Percentiles rank a stretch among this genome's conserved stretches.
Evolutionary conservation across 495 filamentous ascomycete genomes (phyloP).

Genomic region (Platismatia glauca): DNA sequence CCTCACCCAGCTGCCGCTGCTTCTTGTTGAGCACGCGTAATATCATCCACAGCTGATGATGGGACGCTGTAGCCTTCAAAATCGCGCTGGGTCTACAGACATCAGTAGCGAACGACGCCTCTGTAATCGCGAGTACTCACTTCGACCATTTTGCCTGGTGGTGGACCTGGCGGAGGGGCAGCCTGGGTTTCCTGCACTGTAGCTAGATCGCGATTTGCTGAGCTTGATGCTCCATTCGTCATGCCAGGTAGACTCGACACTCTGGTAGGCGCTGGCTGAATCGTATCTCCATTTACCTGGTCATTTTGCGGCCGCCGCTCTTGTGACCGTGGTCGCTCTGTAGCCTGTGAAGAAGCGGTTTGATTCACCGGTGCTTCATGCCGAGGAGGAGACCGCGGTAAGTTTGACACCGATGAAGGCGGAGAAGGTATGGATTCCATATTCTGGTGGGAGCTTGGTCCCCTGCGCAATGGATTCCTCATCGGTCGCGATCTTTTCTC

Average conservation of each 20-base stretch:
- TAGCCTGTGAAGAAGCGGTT: constrained; percentile 8
- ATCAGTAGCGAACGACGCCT: constrained; percentile 10
- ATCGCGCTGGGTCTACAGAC: constrained; percentile 40
- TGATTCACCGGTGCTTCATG: constrained; percentile 2
- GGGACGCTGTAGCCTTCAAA: constrained; percentile 62
- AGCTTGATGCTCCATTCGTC: constrained; percentile 26
- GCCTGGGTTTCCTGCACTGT: constrained; percentile 28
- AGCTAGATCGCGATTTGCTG: constrained; percentile 15
- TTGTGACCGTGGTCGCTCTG: constrained; percentile 18
- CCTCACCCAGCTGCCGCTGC: constrained; percentile 48
- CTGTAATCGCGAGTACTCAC: background rate
- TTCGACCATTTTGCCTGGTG: constrained; percentile 18
- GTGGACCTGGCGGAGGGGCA: constrained; percentile 22
- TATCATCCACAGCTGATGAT: constrained; percentile 62
- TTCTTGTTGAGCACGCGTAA: constrained; percentile 73
- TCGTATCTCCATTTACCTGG: constrained; percentile 22
- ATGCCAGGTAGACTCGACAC: constrained; percentile 22
- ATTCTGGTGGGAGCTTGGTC: constrained; percentile 21
- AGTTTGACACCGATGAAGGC: constrained; percentile 20
- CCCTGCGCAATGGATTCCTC: constrained; percentile 26
- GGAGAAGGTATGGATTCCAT: constrained; percentile 29
- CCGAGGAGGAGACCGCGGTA: constrained; percentile 17
- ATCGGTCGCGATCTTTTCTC: constrained; percentile 35
- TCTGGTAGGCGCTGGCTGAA: constrained; percentile 25
- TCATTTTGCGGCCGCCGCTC: constrained; percentile 23